Conservation (phyloP, 495 filamentous ascomycete species). For the Penicillium argentinense region DNA sequence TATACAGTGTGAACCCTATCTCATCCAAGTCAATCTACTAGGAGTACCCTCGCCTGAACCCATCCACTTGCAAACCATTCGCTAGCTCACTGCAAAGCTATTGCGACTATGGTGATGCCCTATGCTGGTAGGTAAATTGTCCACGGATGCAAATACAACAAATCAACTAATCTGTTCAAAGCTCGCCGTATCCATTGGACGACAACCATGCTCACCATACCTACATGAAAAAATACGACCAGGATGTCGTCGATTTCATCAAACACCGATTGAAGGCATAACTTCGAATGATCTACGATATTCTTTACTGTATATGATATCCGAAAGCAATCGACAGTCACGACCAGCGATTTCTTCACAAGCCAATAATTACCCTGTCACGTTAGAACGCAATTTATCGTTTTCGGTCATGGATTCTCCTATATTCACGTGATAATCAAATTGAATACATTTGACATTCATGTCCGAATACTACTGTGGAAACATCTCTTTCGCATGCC, state of each 20-base stretch:
- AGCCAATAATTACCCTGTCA: neutral
- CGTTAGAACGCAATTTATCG: no score
- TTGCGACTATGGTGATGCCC: conserved; percentile 21
- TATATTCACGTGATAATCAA: neutral
- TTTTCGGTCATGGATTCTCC: no score
- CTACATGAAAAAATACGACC: conserved; percentile 19
- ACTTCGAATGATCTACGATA: no score
- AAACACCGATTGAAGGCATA: conserved; percentile 4
- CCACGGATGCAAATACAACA: neutral
- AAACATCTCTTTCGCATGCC: conserved; percentile 11
- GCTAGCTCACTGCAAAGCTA: conserved; percentile 20
- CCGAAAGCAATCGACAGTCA: no score
- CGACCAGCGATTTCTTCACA: no score
- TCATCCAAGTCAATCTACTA: neutral
- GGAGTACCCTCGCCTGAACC: conserved; percentile 17
- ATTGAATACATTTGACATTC: neutral
- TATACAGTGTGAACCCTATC: no score
- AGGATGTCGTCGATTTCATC: conserved; percentile 25
- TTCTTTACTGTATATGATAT: no score
- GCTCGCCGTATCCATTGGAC: conserved; percentile 2
- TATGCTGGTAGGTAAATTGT: conserved; percentile 3
- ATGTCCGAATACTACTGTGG: neutral
- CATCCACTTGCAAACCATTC: conserved; percentile 17
- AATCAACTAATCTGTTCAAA: neutral
- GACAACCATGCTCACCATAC: conserved; percentile 19